Base-by-base conservation (phyloP, 495 filamentous ascomycete species). In the Neurospora africana region DNA sequence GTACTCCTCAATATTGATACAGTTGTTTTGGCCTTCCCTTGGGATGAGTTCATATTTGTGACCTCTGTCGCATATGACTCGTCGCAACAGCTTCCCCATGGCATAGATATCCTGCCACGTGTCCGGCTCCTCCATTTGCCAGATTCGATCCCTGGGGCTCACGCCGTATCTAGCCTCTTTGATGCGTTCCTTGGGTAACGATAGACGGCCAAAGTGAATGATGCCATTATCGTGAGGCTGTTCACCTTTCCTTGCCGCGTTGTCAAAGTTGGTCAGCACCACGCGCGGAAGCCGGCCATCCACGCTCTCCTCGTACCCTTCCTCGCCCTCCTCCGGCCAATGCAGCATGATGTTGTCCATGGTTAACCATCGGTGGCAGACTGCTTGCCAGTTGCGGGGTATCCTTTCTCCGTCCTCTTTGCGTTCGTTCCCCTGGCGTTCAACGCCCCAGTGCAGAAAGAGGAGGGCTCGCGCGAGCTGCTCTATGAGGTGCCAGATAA, bases 401-500 rank as follows among this genome's bases (percentile, higher is more conserved):
- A 27, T 58, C 11, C 47, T 58, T 58, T 1, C 21, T 58, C 10
- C 47, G 5, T 27, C 11, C 47, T 27, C 21, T 8, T 5, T 8
- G 53, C 23, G 27, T 30, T 9, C 15, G 15, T 17, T 19, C 15
- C 53, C 27, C 11, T 17, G 5, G 27, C 53, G 27, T 27, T 65
- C 27, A 35, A 65, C 15, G 53, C 73, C 75, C 2, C n/a, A 69
- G 37, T 69, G 69, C n/a, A 74, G 69, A 23, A n/a, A 70, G 33
- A 71, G 5, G 30, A 76, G 37, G 5, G 75, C 75, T 4, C 69
- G 65, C 8, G n/a, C 23, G 19, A 74, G 58, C 71, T 76, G 73
- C 41, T 69, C 69, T 5, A 70, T 65, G 37, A 74, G 67, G 38
- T 74, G 73, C 75, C 75, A 76, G 68, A 76, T 41, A 13, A 76